Conservation (phyloP, 768 basidiomycete species). For the Chiua virens region DNA sequence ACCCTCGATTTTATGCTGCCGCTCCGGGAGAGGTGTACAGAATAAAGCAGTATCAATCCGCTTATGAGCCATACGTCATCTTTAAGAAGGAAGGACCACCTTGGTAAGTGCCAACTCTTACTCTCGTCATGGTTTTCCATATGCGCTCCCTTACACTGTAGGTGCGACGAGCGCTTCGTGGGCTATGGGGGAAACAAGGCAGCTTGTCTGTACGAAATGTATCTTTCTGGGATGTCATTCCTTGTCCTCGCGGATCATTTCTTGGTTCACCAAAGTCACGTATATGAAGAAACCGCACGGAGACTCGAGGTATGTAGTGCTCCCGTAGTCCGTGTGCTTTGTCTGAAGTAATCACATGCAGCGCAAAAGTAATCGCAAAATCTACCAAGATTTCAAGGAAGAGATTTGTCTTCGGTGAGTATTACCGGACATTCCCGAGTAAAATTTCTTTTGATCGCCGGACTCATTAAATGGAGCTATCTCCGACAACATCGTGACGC, state of each 20-base stretch:
- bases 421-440: neutral
- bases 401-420: slow-evolving; percentile 67
- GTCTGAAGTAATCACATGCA: slow-evolving; percentile 24
- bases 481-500: slow-evolving; percentile 56
- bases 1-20: slow-evolving; percentile 62
- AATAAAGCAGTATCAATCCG: slow-evolving; percentile 74
- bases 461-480: slow-evolving; percentile 44
- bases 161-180: slow-evolving; percentile 90
- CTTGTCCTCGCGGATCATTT: slow-evolving; percentile 88
- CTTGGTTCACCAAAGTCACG: slow-evolving; percentile 83
- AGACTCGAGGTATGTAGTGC: slow-evolving; percentile 58
- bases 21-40: slow-evolving; percentile 68
- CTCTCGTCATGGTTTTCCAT: neutral
- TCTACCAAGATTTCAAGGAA: slow-evolving; percentile 78
- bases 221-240: slow-evolving; percentile 80
- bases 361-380: slow-evolving; percentile 73
- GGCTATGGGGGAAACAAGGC: slow-evolving; percentile 94
- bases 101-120: slow-evolving; percentile 47
- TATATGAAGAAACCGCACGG: slow-evolving; percentile 74
- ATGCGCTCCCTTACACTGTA: slow-evolving; percentile 24
- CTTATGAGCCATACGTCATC: slow-evolving; percentile 88
- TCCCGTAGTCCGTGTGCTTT: neutral
- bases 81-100: slow-evolving; percentile 75
- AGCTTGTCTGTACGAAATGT: slow-evolving; percentile 90
- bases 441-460: neutral